A percentile compares a stretch with the other conserved stretches of the same genome.
Evolutionary conservation across 1,284 basidiomycete species (phyloP).

Genomic region (Trametes pubescens): DNA sequence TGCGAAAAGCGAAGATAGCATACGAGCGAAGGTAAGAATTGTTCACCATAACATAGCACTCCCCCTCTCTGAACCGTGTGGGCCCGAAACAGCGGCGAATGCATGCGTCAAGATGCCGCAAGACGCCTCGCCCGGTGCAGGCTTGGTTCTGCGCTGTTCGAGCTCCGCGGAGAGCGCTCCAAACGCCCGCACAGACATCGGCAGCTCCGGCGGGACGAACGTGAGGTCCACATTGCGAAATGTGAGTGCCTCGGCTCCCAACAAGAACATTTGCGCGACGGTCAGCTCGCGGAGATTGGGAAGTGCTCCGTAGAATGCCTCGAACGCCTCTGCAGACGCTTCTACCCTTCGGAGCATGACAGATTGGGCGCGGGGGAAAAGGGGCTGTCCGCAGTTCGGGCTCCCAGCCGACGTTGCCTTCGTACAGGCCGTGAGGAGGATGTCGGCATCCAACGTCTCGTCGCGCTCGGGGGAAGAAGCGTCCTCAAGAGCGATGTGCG

Average conservation of each 20-base stretch:
- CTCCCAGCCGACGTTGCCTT: constrained; percentile 1
- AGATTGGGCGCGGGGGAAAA: constrained; percentile 28
- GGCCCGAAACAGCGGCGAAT: neutral
- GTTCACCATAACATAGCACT: neutral
- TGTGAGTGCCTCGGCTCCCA: constrained; percentile 21
- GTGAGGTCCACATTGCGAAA: constrained; percentile 16
- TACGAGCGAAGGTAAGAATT: neutral
- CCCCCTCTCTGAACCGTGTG: neutral
- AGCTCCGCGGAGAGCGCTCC: neutral
- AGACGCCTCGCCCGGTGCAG: neutral
- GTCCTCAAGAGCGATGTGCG: constrained; percentile 27
- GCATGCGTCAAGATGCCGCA: neutral
- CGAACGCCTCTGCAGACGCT: constrained; percentile 30
- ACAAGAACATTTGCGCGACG: constrained; percentile 31
- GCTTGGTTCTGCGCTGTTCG: neutral
- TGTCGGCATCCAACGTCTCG: constrained; percentile 25
- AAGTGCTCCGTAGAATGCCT: constrained; percentile 26
- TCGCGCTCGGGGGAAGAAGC: constrained; percentile 26
- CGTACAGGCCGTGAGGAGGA: constrained; percentile 28
- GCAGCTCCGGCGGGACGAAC: constrained; percentile 18
- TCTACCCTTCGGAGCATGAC: constrained; percentile 25
- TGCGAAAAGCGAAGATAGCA: neutral
- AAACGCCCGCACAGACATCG: neutral
- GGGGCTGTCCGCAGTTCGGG: constrained; percentile 1
- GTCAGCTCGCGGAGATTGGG: constrained; percentile 22